Base-by-base conservation (phyloP, 1,139 yeast genomes). In the Scheffersomyces illinoinensis region DNA sequence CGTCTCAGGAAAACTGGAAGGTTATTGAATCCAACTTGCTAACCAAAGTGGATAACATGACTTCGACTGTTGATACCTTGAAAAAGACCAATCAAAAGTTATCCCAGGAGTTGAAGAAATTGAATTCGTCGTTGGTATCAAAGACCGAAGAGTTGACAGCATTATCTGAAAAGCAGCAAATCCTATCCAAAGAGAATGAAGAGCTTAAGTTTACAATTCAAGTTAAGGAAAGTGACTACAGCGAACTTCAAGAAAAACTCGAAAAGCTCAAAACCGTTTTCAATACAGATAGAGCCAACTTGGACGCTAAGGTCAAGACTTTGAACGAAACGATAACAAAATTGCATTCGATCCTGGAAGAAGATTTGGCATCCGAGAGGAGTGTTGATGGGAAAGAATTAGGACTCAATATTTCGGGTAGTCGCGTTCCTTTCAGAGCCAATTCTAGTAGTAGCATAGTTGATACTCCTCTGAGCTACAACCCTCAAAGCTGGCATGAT, bases 1-100 rank as follows among this genome's bases (percentile, higher is more conserved):
- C 86, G 23, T 89, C 93, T 0, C 85, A 85, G 56, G 87, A 85
- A 58, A 87, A 85, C 67, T 89, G 93, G 92, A 82, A 85, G 56
- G 76, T 82, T 17, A 82, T 87, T 49, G 93, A 90, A 66, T 74
- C 84, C 39, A 79, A 81, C 47, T 71, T 89, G 57, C 75, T 81
- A 54, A 68, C 72, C 18, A 84, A 85, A 59, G 76, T 87, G 8
- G 78, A 83, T 24, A 72, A 73, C 48, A 72, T 88, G 51, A 81
- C 84, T 49, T 62, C 70, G 19, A 71, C 77, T 3, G 62, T 78
- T 1, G 85, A 82, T 8, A 56, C 67, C 1, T 61, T 76, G 53
- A 79, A 76, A 58, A 73, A 72, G 56, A 64, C 76, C 7, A 78
- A 80, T 57, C 54, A 64, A 12, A 77, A 75, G 58, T 57, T 71